phyloP scores from a whole-genome alignment of 2,329 filamentous ascomycete species.

The Cercospora citrullina region DNA sequence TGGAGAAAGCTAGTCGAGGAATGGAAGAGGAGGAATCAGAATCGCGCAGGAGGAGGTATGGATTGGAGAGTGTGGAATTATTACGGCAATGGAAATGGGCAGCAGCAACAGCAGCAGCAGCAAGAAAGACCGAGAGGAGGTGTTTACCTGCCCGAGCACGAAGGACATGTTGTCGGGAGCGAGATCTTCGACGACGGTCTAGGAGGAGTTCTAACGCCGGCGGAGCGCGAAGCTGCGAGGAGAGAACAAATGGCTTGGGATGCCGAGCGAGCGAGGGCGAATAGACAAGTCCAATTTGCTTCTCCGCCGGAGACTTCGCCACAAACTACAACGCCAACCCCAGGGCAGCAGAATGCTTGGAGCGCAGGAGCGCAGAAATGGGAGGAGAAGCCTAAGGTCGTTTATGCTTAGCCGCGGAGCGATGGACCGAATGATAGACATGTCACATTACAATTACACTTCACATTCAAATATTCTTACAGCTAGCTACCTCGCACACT shows the following conservation, averaged over 20 bases:
- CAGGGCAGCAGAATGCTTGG: background rate
- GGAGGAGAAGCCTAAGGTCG: constrained; percentile 11
- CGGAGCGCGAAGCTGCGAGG: constrained; percentile 10
- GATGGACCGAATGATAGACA: background rate
- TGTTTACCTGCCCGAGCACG: background rate
- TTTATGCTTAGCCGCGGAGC: constrained; percentile 2
- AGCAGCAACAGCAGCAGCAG: constrained; percentile 3
- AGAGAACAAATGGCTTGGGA: constrained; percentile 13
- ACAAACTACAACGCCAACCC: background rate
- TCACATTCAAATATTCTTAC: background rate
- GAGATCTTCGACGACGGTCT: constrained; percentile 11
- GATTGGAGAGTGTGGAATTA: background rate
- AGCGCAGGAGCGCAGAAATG: background rate
- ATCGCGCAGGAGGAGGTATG: background rate
- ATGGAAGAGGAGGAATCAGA: constrained; percentile 6
- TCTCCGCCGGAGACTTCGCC: background rate
- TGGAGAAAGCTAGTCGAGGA: background rate
- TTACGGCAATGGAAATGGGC: background rate
- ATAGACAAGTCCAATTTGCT: background rate
- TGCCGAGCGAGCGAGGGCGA: background rate
- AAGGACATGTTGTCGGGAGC: background rate
- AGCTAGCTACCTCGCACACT: background rate
- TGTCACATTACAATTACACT: background rate
- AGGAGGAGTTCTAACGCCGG: background rate
- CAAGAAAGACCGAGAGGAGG: background rate